A percentile compares a stretch with the other conserved stretches of the same genome.
Evolutionary conservation across 345 rosid species (phyloP).

Genomic region (Cochlearia excelsa): DNA sequence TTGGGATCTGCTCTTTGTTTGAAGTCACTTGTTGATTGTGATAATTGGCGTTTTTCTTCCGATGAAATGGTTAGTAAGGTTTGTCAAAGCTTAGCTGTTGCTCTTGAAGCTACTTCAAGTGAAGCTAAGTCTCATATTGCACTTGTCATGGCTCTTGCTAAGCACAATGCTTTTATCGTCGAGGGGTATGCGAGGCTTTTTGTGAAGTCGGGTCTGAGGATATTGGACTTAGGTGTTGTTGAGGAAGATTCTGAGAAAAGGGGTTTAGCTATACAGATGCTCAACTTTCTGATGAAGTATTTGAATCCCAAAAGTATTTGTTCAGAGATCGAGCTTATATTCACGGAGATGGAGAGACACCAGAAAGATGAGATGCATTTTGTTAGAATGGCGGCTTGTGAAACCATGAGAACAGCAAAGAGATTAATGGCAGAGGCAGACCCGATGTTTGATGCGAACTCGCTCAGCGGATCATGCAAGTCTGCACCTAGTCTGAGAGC

Average conservation of each 20-base stretch:
- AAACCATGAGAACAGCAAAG: conserved; percentile 77
- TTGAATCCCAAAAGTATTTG: conserved; percentile 73
- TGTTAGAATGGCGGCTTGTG: conserved; percentile 82
- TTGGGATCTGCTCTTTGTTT: conserved; percentile 95
- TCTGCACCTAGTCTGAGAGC: conserved; percentile 45
- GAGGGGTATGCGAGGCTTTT: conserved; percentile 90
- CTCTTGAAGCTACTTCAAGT: conserved; percentile 77
- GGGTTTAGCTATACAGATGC: conserved; percentile 83
- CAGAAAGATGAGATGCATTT: conserved; percentile 78
- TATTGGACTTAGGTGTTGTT: conserved; percentile 52
- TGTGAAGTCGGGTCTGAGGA: conserved; percentile 69
- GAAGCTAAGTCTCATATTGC: conserved; percentile 77
- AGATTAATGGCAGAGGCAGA: conserved; percentile 51
- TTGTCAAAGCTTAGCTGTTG: conserved; percentile 85
- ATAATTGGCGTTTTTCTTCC: conserved; percentile 87
- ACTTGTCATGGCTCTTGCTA: conserved; percentile 80
- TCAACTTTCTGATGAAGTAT: conserved; percentile 86
- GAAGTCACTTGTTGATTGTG: conserved; percentile 83
- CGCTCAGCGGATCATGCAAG: conserved; percentile 40
- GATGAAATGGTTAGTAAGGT: conserved; percentile 77
- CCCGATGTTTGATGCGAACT: conserved; percentile 43
- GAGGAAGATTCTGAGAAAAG: conserved; percentile 80
- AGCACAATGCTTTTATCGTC: conserved; percentile 71
- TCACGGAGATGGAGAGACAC: conserved; percentile 72
- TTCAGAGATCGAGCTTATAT: conserved; percentile 66